Evolutionary conservation across 2,329 filamentous ascomycete genomes (phyloP).

Genomic region (Penicillium psychrosexuale): DNA sequence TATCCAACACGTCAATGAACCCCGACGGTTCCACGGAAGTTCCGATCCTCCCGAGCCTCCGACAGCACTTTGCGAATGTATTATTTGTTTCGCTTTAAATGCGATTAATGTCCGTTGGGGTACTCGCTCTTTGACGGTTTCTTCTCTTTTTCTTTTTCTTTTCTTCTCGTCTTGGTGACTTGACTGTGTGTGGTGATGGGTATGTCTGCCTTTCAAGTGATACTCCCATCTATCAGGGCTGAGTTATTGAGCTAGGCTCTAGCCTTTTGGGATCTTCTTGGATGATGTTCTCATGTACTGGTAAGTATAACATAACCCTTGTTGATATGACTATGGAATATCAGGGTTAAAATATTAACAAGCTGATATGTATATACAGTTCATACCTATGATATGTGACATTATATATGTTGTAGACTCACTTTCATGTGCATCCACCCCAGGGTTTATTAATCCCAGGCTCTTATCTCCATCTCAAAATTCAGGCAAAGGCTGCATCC

Average conservation of each 20-base stretch:
- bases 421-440: background rate
- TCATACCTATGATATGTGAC: background rate
- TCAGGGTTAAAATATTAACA: background rate
- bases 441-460: background rate
- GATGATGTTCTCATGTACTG: background rate
- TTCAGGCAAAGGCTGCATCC: constrained; percentile 28
- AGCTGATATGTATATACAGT: background rate
- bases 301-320: background rate
- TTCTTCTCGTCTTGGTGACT: background rate
- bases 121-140: background rate
- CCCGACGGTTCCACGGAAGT: constrained; percentile 14
- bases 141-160: constrained; percentile 3
- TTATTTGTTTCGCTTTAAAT: background rate
- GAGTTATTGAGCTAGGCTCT: background rate
- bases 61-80: background rate
- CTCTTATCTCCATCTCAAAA: constrained; percentile 14
- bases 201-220: background rate
- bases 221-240: background rate
- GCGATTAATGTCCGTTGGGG: background rate
- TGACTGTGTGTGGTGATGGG: background rate
- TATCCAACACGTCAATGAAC: constrained; percentile 3
- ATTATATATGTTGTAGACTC: background rate
- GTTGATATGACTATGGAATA: background rate
- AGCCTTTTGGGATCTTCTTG: background rate
- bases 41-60: constrained; percentile 22